Base-by-base conservation (phyloP, 2,329 filamentous ascomycete species). In the Cercospora zeina region DNA sequence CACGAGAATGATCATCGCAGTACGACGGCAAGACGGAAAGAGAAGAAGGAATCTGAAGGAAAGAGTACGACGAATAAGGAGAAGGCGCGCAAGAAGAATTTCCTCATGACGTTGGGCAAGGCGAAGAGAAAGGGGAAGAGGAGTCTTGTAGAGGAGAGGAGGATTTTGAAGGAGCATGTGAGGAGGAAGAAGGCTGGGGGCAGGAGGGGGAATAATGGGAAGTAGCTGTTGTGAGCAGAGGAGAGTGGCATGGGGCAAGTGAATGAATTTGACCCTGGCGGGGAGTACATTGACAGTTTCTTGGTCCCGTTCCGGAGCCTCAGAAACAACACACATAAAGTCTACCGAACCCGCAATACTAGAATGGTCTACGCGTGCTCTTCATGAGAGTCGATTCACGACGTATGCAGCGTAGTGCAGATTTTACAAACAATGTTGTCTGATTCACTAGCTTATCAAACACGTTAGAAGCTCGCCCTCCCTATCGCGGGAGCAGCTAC, bases 21-120 rank as follows among this genome's bases (percentile, higher is more conserved):
- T 66, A 95, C 90, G 58, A 87, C 91, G 67, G 92, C 92, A 14
- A 87, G 90, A 74, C 84, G 90, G 71, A 91, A 91, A 82, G 87
- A 91, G 75, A 91, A 93, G 83, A 96, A 96, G 84, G 86, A 88
- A 71, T 83, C 87, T 1, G 86, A 92, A 78, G 95, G 95, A 72
- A 97, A 97, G 87, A 96, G 90, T 75, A 93, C 91, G 37, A 97
- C 93, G 68, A 99, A 99, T 79, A 90, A 90, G 80, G 95, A 99
- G 82, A 99, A 99, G 85, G 87, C 90, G 45, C 83, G 93, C 69
- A 91, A 91, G 84, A 99, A 99, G 89, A 99, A 99, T 77, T 96
- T 99, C 79, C 76, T 99, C 71, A 99, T 99, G 95, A 97, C 93
- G 39, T 79, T 99, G 63, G 91, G 93, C 62, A 97, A 99, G 82